phyloP scores from a whole-genome alignment of 225 moss, liverwort and hornwort genomes.

The Bryum argenteum region DNA sequence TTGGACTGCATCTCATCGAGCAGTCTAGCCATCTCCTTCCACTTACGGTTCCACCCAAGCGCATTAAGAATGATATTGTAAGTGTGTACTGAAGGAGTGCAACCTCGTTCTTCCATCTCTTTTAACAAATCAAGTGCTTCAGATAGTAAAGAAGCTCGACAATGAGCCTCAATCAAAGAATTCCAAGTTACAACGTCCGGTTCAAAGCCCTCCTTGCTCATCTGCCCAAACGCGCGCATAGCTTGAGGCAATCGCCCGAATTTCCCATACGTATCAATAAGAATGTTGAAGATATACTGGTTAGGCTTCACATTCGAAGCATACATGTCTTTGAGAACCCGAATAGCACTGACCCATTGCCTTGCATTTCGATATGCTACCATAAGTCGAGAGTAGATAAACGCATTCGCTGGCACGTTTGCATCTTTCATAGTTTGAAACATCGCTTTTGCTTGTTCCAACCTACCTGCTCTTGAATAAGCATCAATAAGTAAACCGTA shows the following conservation, averaged over 20 bases:
- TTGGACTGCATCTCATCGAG: constrained; percentile 76
- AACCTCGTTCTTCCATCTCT: constrained; percentile 69
- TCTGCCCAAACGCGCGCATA: constrained; percentile 64
- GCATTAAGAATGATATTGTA: constrained; percentile 92
- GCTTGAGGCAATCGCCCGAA: constrained; percentile 76
- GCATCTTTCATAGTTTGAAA: constrained; percentile 70
- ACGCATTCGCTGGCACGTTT: constrained; percentile 69
- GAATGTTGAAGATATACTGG: constrained; percentile 79
- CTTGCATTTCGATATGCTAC: constrained; percentile 80
- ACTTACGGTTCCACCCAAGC: constrained; percentile 64
- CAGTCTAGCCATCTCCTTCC: constrained; percentile 67
- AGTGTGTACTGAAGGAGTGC: constrained; percentile 66
- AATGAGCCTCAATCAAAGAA: constrained; percentile 86
- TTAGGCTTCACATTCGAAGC: constrained; percentile 68
- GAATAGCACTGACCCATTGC: constrained; percentile 71
- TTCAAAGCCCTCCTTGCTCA: constrained; percentile 65
- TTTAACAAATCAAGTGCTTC: constrained; percentile 53
- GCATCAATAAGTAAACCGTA: constrained; percentile 89
- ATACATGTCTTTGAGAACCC: constrained; percentile 77
- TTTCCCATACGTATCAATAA: constrained; percentile 92
- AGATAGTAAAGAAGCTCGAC: constrained; percentile 53
- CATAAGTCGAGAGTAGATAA: constrained; percentile 93
- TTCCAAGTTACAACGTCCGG: constrained; percentile 98
- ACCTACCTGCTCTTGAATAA: constrained; percentile 75
- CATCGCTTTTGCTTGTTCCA: constrained; percentile 64